These are phyloP conservation scores for Chlorella sp. DNA, from an alignment of 139 green algal species.

Conservation along the genomic window DNA sequence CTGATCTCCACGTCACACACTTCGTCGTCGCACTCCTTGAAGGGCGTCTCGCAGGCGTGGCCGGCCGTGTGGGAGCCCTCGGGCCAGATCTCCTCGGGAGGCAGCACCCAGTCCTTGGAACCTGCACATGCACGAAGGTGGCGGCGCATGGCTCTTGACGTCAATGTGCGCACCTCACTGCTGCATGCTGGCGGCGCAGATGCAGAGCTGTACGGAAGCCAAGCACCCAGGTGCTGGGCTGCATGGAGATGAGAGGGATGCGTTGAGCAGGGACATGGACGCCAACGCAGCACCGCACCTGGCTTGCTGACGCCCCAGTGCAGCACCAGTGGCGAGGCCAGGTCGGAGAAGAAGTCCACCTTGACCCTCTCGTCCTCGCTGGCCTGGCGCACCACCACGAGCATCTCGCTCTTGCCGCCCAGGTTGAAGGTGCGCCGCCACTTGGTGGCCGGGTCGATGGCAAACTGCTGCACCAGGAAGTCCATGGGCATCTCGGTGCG, in stretches of 20 bases:
- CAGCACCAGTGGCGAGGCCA: slow-evolving; percentile 55
- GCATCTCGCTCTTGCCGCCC: slow-evolving; percentile 63
- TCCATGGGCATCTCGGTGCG: slow-evolving; percentile 48
- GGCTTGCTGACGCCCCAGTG: slow-evolving; percentile 76
- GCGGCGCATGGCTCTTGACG: background rate
- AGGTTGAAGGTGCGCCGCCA: slow-evolving; percentile 51
- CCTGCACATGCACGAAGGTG: slow-evolving; percentile 7
- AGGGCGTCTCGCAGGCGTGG: slow-evolving; percentile 53
- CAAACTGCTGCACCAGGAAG: slow-evolving; percentile 52
- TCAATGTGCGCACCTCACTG: background rate
- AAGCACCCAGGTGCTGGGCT: background rate
- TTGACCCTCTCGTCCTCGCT: slow-evolving; percentile 10
- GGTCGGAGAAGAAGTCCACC: slow-evolving; percentile 64
- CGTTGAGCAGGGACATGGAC: background rate
- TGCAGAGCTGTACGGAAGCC: background rate
- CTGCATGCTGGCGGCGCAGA: background rate
- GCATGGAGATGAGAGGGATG: background rate
- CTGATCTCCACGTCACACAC: slow-evolving; percentile 45
- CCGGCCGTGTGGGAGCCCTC: slow-evolving; percentile 15
- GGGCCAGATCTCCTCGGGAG: slow-evolving; percentile 35
- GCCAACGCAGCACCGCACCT: slow-evolving; percentile 10
- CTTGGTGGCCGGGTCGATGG: slow-evolving; percentile 38
- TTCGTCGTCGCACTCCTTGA: slow-evolving; percentile 35
- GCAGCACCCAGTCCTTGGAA: slow-evolving; percentile 40
- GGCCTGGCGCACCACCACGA: slow-evolving; percentile 61